Base-by-base conservation (phyloP, 2,329 filamentous ascomycete species). In the Macrophomina pseudophaseolina region DNA sequence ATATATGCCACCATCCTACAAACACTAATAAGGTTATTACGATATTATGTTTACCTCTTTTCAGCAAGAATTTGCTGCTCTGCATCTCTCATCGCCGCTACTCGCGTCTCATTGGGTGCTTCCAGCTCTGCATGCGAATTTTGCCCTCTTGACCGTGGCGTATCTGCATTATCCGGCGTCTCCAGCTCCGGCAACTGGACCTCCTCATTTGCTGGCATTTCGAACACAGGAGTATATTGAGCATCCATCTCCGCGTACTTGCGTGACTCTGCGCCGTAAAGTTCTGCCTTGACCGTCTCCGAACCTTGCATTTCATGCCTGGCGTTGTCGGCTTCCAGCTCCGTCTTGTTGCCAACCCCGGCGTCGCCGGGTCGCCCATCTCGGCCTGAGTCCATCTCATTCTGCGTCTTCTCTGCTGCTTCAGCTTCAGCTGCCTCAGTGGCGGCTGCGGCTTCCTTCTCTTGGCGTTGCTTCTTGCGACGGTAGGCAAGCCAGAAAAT, bases 401-500 rank as follows among this genome's bases (percentile, higher is more conserved):
- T 42, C 5, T 51, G 16, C 5, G 52, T n/a, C 16, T 38, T 66
- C 14, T 44, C 44, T 14, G 23, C 42, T 28, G 32, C 48, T 38
- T 64, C 40, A n/a, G 56, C 60, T 40, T 16, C 49, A 30, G 62
- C 62, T 16, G 62, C 52, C 16, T 53, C 53, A 8, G 52, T 44
- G 5, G 38, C 63, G 1, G 52, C 64, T 3, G 64, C 40, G 1
- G 28, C 52, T 23, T 42, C 64, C 51, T 38, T 38, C 16, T 65
- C 54, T 11, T 59, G 42, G 28, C 44, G 46, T 18, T 59, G 64
- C 48, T 66, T 62, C 54, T 52, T 59, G 59, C 60, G 66, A 30
- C 67, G 66, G 23, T 66, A 60, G 5, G 72, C 40, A 8, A 71
- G 44, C 68, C 71, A 70, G 18, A 70, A 53, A 1, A 63, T 59